Conservation (phyloP, 2,329 filamentous ascomycete species). For the Geosmithia flava region DNA sequence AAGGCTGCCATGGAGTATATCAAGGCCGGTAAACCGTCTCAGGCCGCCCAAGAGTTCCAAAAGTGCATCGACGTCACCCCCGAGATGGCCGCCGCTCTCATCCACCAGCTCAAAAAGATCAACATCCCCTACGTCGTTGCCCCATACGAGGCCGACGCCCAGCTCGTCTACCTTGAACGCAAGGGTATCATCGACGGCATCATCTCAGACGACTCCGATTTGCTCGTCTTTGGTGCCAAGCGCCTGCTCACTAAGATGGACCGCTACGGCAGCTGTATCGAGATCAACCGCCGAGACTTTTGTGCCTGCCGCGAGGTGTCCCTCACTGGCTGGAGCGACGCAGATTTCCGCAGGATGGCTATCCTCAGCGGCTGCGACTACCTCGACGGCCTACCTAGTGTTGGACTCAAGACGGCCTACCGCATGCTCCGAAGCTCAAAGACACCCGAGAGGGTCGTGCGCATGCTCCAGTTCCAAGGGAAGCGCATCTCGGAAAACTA, state of each 20-base stretch:
- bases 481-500: conserved; percentile 79
- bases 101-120: conserved; percentile 77
- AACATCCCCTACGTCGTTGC: conserved; percentile 82
- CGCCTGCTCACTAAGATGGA: conserved; percentile 87
- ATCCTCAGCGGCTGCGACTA: conserved; percentile 97
- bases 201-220: conserved; percentile 89
- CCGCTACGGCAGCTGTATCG: conserved; percentile 83
- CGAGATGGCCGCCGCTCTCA: conserved; percentile 84
- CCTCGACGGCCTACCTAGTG: conserved; percentile 67
- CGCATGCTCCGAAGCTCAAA: conserved; percentile 84
- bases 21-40: conserved; percentile 65
- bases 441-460: conserved; percentile 68
- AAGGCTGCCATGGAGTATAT: conserved; percentile 66
- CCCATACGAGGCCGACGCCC: conserved; percentile 95
- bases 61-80: conserved; percentile 95
- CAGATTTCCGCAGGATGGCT: conserved; percentile 87
- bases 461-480: conserved; percentile 78
- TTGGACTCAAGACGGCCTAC: conserved; percentile 91
- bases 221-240: conserved; percentile 89
- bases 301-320: conserved; percentile 79
- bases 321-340: conserved; percentile 82
- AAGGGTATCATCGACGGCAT: conserved; percentile 78
- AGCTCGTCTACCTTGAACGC: conserved; percentile 85
- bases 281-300: conserved; percentile 84
- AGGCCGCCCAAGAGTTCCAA: conserved; percentile 78